phyloP scores from a whole-genome alignment of 2,329 filamentous ascomycete genomes.

The Xylariaceae sp. region DNA sequence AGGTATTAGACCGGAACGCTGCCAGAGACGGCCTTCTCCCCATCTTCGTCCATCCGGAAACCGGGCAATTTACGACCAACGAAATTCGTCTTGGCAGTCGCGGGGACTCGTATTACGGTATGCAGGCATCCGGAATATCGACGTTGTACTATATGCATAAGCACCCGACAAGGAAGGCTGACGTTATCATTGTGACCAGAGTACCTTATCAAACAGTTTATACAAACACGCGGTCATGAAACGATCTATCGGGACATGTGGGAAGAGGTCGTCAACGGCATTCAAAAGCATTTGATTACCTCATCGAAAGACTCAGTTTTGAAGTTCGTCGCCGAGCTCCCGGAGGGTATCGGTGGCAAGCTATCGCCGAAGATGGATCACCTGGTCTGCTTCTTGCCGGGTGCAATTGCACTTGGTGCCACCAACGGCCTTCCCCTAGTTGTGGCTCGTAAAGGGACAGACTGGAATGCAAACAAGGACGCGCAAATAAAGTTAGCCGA shows the following conservation, averaged over 20 bases:
- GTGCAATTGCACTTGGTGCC: conserved; percentile 81
- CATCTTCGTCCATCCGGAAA: conserved; percentile 79
- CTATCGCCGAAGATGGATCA: conserved; percentile 93
- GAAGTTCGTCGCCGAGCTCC: conserved; percentile 81
- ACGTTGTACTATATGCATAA: too few species aligned
- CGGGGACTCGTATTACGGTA: conserved; percentile 87
- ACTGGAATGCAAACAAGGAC: conserved; percentile 73
- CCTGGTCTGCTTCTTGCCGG: conserved; percentile 90
- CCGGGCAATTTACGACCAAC: conserved; percentile 70
- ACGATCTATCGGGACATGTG: conserved; percentile 84
- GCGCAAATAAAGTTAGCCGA: conserved; percentile 78
- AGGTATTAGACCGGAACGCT: conserved; percentile 77
- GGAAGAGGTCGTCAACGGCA: conserved; percentile 74
- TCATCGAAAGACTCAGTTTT: conserved; percentile 75
- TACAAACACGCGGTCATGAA: conserved; percentile 83
- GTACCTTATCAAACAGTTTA: conserved; percentile 94
- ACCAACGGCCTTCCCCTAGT: conserved; percentile 71
- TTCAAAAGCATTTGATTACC: conserved; percentile 84
- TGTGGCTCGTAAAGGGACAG: conserved; percentile 64
- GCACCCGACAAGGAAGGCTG: too few species aligned
- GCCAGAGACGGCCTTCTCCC: conserved; percentile 77
- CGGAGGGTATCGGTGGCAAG: conserved; percentile 61
- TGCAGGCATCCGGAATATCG: background rate
- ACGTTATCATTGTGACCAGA: too few species aligned
- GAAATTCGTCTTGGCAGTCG: conserved; percentile 89